Evolutionary conservation across 2,329 filamentous ascomycete species (phyloP), one percentile per base, ranked within the genome.

Genomic region (Ceratocystiopsis minuta): DNA sequence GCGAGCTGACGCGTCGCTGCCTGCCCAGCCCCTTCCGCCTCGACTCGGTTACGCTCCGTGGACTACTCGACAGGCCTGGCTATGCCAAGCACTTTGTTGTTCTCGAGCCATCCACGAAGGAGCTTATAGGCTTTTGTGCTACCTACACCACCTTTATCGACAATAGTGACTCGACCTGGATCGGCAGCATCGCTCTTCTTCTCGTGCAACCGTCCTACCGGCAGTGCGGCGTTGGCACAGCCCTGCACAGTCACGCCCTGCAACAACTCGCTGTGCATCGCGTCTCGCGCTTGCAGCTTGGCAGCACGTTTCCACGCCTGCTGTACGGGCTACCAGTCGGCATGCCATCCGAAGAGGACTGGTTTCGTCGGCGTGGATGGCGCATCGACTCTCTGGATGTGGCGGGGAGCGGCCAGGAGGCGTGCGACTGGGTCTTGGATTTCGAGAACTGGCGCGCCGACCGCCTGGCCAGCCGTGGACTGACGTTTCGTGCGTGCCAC

Each of bases 111-210:
- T 54, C 53, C 12, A 62, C 54, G 3, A 54, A 53, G 9, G 58
- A 61, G 33, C 49, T 70, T 18, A 52, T 76, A 34, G 72, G 71
- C 0, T 75, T 76, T 46, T 75, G 71, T 50, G 70, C 71, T 11
- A 75, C 71, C 10, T 76, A 70, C 51, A 68, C 70, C 28, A 72
- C 67, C 4, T 75, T 70, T 53, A 63, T 66, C 37, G 67, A 72
- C 47, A 64, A 64, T 46, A 64, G 60, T 34, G 64, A 61, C 16
- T 66, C 72, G 46, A 61, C 61, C 32, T 57, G 74, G 35, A 61
- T 75, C 38, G 72, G 70, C 10, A 75, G 69, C 4, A 52, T 77
- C 31, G 70, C 70, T 12, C 55, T 65, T 12, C 54, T 77, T 24
- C 53, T 76, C 32, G 71, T 76, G 16, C 63, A 61, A 31, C 58